Evolutionary conservation across 192 early-diverging fungal species (phyloP), one percentile per base, ranked within the genome.

Genomic region (Backusella luteola): DNA sequence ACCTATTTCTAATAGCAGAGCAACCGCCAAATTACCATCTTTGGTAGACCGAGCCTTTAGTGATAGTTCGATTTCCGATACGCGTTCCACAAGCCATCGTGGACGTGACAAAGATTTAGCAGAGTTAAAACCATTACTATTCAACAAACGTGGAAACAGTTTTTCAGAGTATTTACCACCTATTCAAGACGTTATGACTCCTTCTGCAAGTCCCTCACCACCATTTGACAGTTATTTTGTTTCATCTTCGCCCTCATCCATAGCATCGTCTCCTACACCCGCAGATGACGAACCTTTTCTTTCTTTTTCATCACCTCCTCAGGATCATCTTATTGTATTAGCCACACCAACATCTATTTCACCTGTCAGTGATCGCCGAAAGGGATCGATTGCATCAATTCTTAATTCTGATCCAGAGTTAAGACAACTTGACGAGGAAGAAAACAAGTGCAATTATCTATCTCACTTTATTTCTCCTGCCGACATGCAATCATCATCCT

Each of bases 341-440:
- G n/a, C 21, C 53, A 9, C 49, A n/a, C 35, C 17, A 26, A 4
- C 17, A 19, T 74, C 41, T 38, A 38, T 38, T 14, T 67, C 63
- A 34, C 66, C 72, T 42, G 17, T 36, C 29, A 44, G 41, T 15
- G 67, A 15, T 36, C 34, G 63, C 21, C 76, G 80, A 52, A 81
- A 77, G 56, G 80, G 76, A 5, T 81, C 80, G 1, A 75, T 81
- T 44, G 76, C 80, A 6, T 81, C 76, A 6, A 6, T 81, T 34
- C 73, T 81, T 34, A 81, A 81, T 38, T 66, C 70, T 21, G 76
- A 68, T 41, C 76, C 76, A 12, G 67, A 67, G 36, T 21, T 66
- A 34, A 66, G 66, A 35, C 73, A 75, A 56, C 23, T 66, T 7
- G 76, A 81, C n/a, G 38, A 66, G 71, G 71, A 78, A 56, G 46